phyloP scores from a whole-genome alignment of 2,329 filamentous ascomycete species.

The Neoscytalidium dimidiatum region DNA sequence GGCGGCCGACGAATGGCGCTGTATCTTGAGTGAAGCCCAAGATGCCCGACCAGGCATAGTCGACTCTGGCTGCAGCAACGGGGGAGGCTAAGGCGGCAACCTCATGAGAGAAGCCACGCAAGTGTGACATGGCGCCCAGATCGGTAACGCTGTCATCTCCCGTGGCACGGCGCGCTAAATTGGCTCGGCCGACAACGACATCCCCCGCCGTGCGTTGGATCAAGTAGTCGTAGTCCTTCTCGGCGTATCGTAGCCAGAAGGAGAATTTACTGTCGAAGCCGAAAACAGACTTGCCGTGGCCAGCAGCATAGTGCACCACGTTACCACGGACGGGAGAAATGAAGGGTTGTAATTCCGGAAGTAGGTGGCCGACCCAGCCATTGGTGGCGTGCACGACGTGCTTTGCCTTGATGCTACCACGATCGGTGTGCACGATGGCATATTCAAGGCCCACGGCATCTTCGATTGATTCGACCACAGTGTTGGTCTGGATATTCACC shows the following conservation, averaged over 20 bases:
- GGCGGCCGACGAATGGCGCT: neutral
- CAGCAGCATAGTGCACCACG: neutral
- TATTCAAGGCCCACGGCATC: rapidly evolving
- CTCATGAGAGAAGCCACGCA: neutral
- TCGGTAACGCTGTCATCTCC: neutral
- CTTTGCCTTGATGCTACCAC: neutral
- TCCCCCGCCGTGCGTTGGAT: neutral
- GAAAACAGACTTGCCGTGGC: neutral
- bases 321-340: neutral
- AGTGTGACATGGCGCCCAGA: neutral
- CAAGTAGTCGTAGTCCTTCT: neutral
- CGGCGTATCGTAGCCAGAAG: neutral
- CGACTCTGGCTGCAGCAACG: neutral
- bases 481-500: neutral
- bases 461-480: neutral
- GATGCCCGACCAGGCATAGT: neutral
- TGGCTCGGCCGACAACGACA: neutral
- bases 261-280: neutral
- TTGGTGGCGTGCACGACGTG: conserved; percentile 33
- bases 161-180: neutral
- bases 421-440: neutral
- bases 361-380: conserved; percentile 28
- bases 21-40: neutral
- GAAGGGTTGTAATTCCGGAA: conserved; percentile 12
- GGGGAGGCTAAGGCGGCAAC: neutral